These are phyloP conservation scores for Rutidosis leptorrhynchoides DNA, from an alignment of 129 eudicot species.

Conservation along the genomic window DNA sequence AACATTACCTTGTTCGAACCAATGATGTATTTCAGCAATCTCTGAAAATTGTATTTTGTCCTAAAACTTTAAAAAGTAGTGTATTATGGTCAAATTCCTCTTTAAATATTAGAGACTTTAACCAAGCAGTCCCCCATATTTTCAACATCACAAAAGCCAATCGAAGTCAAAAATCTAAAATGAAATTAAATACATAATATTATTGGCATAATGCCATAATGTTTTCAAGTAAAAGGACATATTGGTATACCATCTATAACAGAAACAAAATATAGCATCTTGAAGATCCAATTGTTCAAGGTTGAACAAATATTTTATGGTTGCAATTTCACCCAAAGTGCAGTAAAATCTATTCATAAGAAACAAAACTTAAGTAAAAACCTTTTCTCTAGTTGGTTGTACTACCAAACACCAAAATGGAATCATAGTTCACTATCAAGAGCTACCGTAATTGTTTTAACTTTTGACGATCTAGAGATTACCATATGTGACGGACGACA, in stretches of 20 bases:
- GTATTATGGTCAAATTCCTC: too few species aligned
- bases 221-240: neutral
- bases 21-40: too few species aligned
- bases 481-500: conserved; percentile 4
- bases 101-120: too few species aligned
- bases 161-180: too few species aligned
- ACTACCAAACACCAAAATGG: conserved; percentile 18
- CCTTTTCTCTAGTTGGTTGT: neutral
- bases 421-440: conserved; percentile 21
- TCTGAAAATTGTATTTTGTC: too few species aligned
- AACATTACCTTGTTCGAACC: too few species aligned
- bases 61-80: too few species aligned
- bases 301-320: conserved; percentile 20
- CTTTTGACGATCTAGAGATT: conserved; percentile 1
- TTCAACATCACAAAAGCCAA: too few species aligned
- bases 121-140: too few species aligned
- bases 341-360: conserved; percentile 5
- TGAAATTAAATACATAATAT: too few species aligned
- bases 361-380: conserved; percentile 8
- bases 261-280: neutral
- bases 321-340: conserved; percentile 17
- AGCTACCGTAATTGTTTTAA: neutral
- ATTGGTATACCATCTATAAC: conserved; percentile 25
- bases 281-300: neutral
- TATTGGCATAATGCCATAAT: neutral